These are phyloP conservation scores for Sclerotinia trifoliorum DNA, from an alignment of 2,329 filamentous ascomycete species.

Conservation along the genomic window DNA sequence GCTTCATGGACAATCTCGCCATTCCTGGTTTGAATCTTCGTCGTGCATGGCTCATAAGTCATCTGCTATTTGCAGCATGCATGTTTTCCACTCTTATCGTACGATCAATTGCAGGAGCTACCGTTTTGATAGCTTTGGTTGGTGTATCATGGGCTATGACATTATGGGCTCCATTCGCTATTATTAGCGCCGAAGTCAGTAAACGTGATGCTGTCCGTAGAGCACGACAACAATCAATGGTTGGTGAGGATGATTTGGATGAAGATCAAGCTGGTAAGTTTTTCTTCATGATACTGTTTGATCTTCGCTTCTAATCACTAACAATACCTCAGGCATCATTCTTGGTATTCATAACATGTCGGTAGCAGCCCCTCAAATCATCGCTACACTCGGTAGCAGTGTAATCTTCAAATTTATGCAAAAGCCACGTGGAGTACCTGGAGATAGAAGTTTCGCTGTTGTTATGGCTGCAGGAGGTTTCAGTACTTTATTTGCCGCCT, in stretches of 20 bases:
- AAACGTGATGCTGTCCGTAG: constrained; percentile 70
- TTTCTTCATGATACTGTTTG: not conserved
- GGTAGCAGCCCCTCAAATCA: constrained; percentile 85
- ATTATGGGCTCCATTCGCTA: constrained; percentile 91
- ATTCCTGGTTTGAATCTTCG: constrained; percentile 85
- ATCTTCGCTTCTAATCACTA: not conserved
- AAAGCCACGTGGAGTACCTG: constrained; percentile 79
- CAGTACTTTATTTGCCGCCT: constrained; percentile 74
- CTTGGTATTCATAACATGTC: constrained; percentile 95
- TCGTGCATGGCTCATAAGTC: constrained; percentile 80
- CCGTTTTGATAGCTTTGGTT: constrained; percentile 73
- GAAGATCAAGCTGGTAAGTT: constrained; percentile 28
- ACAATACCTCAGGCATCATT: constrained; percentile 59
- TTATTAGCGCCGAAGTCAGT: constrained; percentile 90
- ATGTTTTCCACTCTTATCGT: constrained; percentile 86
- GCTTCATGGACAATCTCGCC: constrained; percentile 58
- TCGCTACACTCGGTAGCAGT: constrained; percentile 82
- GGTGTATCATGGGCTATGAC: constrained; percentile 92
- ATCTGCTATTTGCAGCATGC: constrained; percentile 76
- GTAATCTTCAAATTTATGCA: constrained; percentile 82
- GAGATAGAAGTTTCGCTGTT: constrained; percentile 83
- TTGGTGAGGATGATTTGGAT: constrained; percentile 24
- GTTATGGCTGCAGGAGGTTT: constrained; percentile 81
- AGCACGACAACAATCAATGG: constrained; percentile 37
- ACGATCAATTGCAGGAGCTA: constrained; percentile 67